Conservation (phyloP, 805 yeast species). For the Candida manassasensis region DNA sequence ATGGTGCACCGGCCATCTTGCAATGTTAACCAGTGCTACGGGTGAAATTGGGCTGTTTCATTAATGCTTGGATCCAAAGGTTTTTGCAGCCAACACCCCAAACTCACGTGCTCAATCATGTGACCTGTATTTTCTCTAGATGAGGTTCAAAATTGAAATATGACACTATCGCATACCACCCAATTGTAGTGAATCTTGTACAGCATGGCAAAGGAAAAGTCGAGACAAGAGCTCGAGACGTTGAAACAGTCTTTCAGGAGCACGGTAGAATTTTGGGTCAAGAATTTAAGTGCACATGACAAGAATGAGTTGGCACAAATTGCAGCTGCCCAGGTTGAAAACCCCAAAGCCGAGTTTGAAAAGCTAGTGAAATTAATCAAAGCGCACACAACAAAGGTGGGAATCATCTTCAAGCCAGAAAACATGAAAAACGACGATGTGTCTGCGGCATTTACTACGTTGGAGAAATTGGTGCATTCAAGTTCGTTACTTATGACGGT, state of each 20-base stretch:
- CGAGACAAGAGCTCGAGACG: constrained; percentile 17
- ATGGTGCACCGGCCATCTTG: not conserved
- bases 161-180: too few relatives aligned
- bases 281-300: constrained; percentile 9
- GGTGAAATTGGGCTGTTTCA: too few relatives aligned
- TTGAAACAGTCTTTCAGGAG: constrained; percentile 26
- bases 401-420: constrained; percentile 63
- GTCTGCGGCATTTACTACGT: constrained; percentile 50
- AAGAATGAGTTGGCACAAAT: constrained; percentile 16
- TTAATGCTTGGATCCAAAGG: too few relatives aligned
- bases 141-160: too few relatives aligned
- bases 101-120: too few relatives aligned
- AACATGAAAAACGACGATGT: constrained; percentile 31
- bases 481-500: constrained; percentile 44
- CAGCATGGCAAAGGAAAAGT: constrained; percentile 14
- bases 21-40: too few relatives aligned
- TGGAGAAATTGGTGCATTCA: constrained; percentile 42
- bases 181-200: too few relatives aligned
- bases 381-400: constrained; percentile 77
- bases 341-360: constrained; percentile 52
- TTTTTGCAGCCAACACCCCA: too few relatives aligned
- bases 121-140: too few relatives aligned
- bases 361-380: constrained; percentile 57
- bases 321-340: constrained; percentile 28
- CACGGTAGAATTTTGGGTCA: constrained; percentile 27